Evolutionary conservation across 2,329 filamentous ascomycete species (phyloP), one percentile per base, ranked within the genome.

Genomic region (Trichoderma sp.): DNA sequence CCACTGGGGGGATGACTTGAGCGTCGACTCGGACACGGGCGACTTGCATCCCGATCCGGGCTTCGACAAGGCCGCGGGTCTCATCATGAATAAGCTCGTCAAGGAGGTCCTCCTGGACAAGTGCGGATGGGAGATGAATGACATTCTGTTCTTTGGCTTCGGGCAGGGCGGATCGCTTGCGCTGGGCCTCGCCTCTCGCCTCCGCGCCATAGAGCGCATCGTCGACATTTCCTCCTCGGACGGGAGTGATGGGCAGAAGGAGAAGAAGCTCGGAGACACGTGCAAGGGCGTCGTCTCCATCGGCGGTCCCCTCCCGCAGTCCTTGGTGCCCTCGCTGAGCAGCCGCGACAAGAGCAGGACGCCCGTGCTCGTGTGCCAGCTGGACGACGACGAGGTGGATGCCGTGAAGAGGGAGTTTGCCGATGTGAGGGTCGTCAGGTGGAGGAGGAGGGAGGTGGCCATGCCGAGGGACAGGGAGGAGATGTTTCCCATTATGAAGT

Each of bases 401-500:
- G 79, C 83, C 65, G 78, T 93, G 43, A 89, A 87, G 74, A 79
- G 80, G 48, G 83, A 85, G 63, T 95, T 94, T 76, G 79, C 82
- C 68, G 82, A 87, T 71, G 87, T 92, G 24, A 83, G 87, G 74
- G 82, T 88, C 68, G 87, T 87, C 64, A 85, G 85, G 72, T 95
- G 91, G 87, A 85, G 83, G 72, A 86, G 88, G 73, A 77, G 75
- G 3, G 90, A 89, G 6, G 92, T 96, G 75, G 84, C 84, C 1
- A 97, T 97, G 93, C 92, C 93, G n/a, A 80, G 82, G 52, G 89
- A 83, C 74, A 83, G 90, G 61, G 92, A 96, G 12, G 93, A 98
- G 81, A 93, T 96, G 84, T 74, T 93, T 72, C 93, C 93, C 0
- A 84, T 97, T 67, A 97, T 97, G 92, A 86, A 90, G 72, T 97